Evolutionary conservation across 2,329 filamentous ascomycete species (phyloP).

Genomic region (Neonectria neomacrospora): DNA sequence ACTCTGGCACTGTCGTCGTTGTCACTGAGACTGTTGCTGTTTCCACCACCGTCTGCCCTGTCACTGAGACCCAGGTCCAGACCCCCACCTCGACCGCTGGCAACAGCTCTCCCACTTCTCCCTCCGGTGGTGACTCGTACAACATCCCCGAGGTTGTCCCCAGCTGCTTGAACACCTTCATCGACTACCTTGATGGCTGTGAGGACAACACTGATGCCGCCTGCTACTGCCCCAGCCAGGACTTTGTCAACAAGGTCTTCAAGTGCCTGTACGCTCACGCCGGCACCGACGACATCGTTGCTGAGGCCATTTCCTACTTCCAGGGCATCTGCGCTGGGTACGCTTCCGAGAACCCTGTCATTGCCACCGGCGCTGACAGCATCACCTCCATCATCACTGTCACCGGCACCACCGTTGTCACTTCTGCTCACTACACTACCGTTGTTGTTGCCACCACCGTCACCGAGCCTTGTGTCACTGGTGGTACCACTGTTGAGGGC

Average conservation of each 20-base stretch:
- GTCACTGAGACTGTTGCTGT: constrained; percentile 41
- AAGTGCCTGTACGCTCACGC: constrained; percentile 84
- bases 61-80: constrained; percentile 37
- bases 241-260: constrained; percentile 83
- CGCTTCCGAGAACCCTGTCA: constrained; percentile 81
- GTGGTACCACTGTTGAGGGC: constrained; percentile 58
- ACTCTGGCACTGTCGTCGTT: constrained; percentile 38
- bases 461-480: constrained; percentile 62
- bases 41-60: constrained; percentile 41
- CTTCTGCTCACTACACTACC: constrained; percentile 61
- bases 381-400: constrained; percentile 70
- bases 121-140: constrained; percentile 41
- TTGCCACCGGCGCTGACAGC: constrained; percentile 79
- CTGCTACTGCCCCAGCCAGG: constrained; percentile 87
- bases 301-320: constrained; percentile 82
- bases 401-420: constrained; percentile 62
- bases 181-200: constrained; percentile 75
- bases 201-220: constrained; percentile 81
- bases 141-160: constrained; percentile 76
- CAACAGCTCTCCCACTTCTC: constrained; percentile 41
- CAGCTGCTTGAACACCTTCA: constrained; percentile 91
- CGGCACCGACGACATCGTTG: constrained; percentile 71
- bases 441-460: constrained; percentile 61
- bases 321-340: constrained; percentile 88
- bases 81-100: constrained; percentile 34